phyloP scores from a whole-genome alignment of 495 filamentous ascomycete species.

The Penicillium salamii region DNA sequence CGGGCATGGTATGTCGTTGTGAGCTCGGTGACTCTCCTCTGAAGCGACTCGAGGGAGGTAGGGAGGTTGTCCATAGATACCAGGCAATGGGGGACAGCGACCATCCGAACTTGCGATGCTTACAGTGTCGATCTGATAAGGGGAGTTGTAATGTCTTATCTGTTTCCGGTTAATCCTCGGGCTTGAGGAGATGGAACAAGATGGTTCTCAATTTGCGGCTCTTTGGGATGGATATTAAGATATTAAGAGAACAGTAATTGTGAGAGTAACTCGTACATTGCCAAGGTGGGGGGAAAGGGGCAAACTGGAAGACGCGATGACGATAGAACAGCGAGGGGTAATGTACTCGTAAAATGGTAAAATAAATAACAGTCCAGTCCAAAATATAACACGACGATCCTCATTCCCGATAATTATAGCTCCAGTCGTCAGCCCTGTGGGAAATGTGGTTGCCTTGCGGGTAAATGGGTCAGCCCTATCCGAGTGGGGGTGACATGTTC shows the following conservation, averaged over 20 bases:
- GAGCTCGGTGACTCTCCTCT: constrained; percentile 1
- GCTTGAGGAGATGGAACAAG: background rate
- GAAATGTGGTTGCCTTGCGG: constrained; percentile 2
- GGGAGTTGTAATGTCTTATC: background rate
- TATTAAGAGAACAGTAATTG: background rate
- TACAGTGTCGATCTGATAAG: background rate
- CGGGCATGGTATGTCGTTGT: constrained; percentile 3
- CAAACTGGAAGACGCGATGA: background rate
- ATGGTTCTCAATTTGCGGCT: background rate
- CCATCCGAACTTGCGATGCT: background rate
- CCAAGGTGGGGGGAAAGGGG: background rate
- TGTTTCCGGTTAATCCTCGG: background rate
- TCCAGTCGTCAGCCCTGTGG: background rate
- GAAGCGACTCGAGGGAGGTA: constrained; percentile 4
- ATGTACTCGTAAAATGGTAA: background rate
- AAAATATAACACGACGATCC: constrained; percentile 1
- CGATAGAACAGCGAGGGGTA: background rate
- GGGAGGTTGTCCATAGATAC: constrained; percentile 12
- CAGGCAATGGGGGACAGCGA: background rate
- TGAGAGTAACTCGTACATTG: background rate
- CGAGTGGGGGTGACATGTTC: background rate
- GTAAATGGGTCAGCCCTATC: constrained; percentile 16
- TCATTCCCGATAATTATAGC: background rate
- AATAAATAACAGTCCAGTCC: too few relatives aligned
- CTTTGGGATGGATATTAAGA: background rate